These are phyloP conservation scores for Hibiscus syriacus DNA, from an alignment of 345 rosid genomes.

Conservation along the genomic window DNA sequence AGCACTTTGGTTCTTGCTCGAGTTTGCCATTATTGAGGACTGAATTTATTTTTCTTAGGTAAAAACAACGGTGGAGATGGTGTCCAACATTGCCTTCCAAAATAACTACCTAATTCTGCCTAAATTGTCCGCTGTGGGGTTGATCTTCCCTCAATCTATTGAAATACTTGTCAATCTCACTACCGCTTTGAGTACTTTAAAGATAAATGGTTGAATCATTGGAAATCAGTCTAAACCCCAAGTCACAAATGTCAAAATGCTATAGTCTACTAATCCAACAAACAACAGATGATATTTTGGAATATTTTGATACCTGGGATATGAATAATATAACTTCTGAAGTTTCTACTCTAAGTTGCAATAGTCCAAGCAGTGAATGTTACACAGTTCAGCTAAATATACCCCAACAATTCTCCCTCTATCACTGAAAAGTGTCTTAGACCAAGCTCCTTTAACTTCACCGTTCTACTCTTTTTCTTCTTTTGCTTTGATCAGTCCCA, in stretches of 20 bases:
- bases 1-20: too few species aligned
- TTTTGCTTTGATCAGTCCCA: constrained; percentile 18
- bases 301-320: not conserved
- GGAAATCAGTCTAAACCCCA: not conserved
- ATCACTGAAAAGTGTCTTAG: not conserved
- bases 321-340: not conserved
- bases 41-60: too few species aligned
- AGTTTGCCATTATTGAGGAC: too few species aligned
- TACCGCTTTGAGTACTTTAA: not conserved
- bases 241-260: not conserved
- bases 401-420: not conserved
- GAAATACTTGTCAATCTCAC: not conserved
- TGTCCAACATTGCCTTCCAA: constrained; percentile 5
- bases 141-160: not conserved
- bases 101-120: not conserved
- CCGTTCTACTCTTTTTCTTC: constrained; percentile 2
- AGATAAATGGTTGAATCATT: not conserved
- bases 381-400: not conserved
- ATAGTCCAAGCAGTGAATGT: not conserved
- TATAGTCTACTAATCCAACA: not conserved
- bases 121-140: not conserved
- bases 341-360: not conserved
- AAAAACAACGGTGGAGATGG: not conserved
- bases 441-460: constrained; percentile 3
- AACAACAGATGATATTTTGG: too few species aligned